Percentiles rank a stretch among this genome's conserved stretches.
These are phyloP conservation scores for Fusarium nygamai DNA, from an alignment of 2,329 filamentous ascomycete genomes.

Conservation along the genomic window DNA sequence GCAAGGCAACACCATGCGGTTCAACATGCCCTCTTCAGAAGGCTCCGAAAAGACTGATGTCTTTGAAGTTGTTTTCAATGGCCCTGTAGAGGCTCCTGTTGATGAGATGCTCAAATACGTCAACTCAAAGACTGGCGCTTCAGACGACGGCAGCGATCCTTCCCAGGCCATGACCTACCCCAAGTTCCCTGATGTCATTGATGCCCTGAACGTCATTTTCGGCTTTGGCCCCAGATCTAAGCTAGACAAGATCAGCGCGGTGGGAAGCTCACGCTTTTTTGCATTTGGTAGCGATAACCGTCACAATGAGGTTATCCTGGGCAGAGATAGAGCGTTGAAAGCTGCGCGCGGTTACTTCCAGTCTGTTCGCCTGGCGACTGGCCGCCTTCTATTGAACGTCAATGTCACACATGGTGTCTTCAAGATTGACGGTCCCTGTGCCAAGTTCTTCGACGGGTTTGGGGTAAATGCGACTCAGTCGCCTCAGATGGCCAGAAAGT, in stretches of 20 bases:
- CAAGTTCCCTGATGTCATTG: slow-evolving; percentile 58
- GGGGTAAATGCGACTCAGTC: slow-evolving; percentile 18
- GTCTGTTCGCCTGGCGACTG: slow-evolving; percentile 63
- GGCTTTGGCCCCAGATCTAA: slow-evolving; percentile 55
- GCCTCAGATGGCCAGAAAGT: background rate
- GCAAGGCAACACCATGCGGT: slow-evolving; percentile 44
- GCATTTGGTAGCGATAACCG: slow-evolving; percentile 48
- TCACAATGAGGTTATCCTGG: slow-evolving; percentile 40
- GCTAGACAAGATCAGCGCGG: slow-evolving; percentile 47
- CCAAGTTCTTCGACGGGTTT: slow-evolving; percentile 47
- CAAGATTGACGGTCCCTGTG: slow-evolving; percentile 51
- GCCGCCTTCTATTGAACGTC: slow-evolving; percentile 63
- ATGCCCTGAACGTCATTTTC: slow-evolving; percentile 63
- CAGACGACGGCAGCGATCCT: slow-evolving; percentile 16
- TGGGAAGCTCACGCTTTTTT: slow-evolving; percentile 62
- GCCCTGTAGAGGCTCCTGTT: slow-evolving; percentile 52
- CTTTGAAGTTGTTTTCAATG: slow-evolving; percentile 55
- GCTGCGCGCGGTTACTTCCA: slow-evolving; percentile 66
- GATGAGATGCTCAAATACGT: slow-evolving; percentile 57
- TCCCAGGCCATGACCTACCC: slow-evolving; percentile 52
- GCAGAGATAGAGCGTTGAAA: slow-evolving; percentile 46
- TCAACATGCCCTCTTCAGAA: slow-evolving; percentile 49
- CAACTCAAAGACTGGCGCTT: slow-evolving; percentile 52
- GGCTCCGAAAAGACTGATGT: slow-evolving; percentile 45
- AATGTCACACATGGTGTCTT: slow-evolving; percentile 67